Base-by-base conservation (phyloP, 208 protist genomes). In the Zelonia costaricensis region DNA sequence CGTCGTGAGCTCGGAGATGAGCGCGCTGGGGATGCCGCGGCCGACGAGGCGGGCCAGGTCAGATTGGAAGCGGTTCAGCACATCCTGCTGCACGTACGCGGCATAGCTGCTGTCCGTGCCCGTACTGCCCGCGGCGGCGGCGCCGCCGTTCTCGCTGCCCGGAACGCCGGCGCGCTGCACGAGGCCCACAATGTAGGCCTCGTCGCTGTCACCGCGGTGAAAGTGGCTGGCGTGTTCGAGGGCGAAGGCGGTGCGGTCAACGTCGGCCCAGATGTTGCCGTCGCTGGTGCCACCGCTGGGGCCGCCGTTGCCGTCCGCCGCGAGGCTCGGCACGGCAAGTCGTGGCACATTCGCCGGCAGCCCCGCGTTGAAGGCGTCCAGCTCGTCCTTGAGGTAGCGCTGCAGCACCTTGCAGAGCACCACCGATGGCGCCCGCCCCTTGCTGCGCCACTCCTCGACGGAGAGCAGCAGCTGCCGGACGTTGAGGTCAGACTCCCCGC, bases 381-480 rank as follows among this genome's bases (percentile, higher is more conserved):
- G 56, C 54, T 95, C 89, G 20, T 86, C 74, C 15, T 71, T 69
- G 16, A 95, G 72, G 66, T 93, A 95, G 22, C 64, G 57, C 16
- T 73, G 53, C 13, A 95, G 74, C 45, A 93, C 73, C 35, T 67
- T 75, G 35, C 62, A 12, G 35, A 95, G 71, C 25, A 92, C 42
- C 42, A 88, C 53, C 16, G 89, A 92, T 10, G 89, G 89, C 30
- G 77, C 49, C 4, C 76, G 79, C n/a, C 89, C 86, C 28, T 75
- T 63, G 28, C 80, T 82, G 49, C 89, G 83, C 86, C 86, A 95
- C 64, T 89, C 89, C 48, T 91, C 68, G 23, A 95, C 49, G n/a
- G 89, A 92, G 16, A 91, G 75, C 18, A 95, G 60, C 18, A 95
- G 62, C 18, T 80, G 72, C 30, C 75, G 62, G 28, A 88, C 81